A percentile compares a stretch with the other conserved stretches of the same genome.
phyloP scores from a whole-genome alignment of 805 yeast genomes.

The Alloascoidea hylecoeti region DNA sequence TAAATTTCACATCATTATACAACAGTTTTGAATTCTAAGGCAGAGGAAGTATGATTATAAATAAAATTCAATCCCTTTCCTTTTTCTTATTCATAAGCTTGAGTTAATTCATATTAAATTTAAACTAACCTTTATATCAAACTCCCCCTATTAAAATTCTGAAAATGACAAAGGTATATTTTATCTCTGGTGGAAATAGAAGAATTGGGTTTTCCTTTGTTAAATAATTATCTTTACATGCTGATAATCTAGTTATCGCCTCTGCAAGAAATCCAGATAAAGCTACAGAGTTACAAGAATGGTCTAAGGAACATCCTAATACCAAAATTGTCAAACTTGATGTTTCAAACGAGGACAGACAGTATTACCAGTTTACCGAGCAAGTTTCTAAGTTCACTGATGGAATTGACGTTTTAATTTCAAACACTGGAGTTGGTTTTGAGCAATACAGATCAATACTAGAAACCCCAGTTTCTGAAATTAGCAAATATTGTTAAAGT shows the following conservation, averaged over 20 bases:
- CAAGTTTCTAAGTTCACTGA: neutral
- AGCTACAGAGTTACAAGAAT: neutral
- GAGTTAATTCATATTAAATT: too few species aligned
- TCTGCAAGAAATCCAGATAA: neutral
- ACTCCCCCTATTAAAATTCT: too few species aligned
- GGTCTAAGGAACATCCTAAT: neutral
- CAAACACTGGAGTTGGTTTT: conserved; percentile 14
- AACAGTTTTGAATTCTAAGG: too few species aligned
- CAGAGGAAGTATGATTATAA: too few species aligned
- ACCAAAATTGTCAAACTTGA: conserved; percentile 1
- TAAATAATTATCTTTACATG: neutral
- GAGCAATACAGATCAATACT: neutral
- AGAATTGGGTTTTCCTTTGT: neutral
- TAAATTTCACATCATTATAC: too few species aligned
- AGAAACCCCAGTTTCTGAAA: neutral
- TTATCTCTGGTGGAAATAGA: neutral
- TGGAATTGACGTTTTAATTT: conserved; percentile 13
- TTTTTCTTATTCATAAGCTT: too few species aligned
- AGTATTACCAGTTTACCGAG: neutral
- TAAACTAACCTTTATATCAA: too few species aligned
- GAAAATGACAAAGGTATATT: neutral
- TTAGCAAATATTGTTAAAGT: too few species aligned
- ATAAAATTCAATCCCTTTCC: too few species aligned
- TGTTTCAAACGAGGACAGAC: neutral
- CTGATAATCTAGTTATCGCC: neutral